Evolutionary conservation across 2,329 filamentous ascomycete genomes (phyloP), one percentile per base, ranked within the genome.

Genomic region (Ophiostoma sp.): DNA sequence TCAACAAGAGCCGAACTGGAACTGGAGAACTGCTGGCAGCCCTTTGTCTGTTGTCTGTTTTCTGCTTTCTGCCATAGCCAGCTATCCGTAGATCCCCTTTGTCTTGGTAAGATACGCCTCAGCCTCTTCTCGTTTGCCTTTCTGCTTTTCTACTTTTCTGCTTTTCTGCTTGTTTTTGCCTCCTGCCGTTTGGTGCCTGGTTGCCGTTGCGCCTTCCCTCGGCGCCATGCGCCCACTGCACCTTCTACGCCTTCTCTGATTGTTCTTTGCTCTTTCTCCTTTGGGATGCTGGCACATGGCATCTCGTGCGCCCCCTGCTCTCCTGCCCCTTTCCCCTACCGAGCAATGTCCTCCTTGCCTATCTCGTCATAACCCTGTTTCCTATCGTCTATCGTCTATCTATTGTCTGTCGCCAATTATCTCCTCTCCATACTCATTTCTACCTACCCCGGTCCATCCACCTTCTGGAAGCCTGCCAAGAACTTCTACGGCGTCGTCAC

Each of bases 91-190:
- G 35, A 48, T 33, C n/a, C 65, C 35, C 15, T 23, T 31, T 65
- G 31, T 39, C 20, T 48, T 31, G 65, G 65, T 67, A 67, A 67
- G 65, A 67, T 67, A 67, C 39, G 39, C 65, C 48, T 67, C 39
- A 67, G 65, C 65, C 39, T 44, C 23, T 44, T 44, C 10, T 31
- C 23, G 6, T 10, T 15, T 36, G n/a, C 13, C 33, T 36, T 64
- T 64, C 31, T 36, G 20, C 17, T 17, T 36, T 65, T 20, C 31
- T 17, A 7, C 27, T 10, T 41, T 41, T 13, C 39, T 41, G 39
- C 39, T 41, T 15, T 41, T 41, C 39, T 41, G 39, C 17, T 23
- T 11, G 35, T n/a, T 20, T 3, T 11, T 17, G 13, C 41, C 7
- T 44, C 13, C 20, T n/a, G 17, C 17, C 44, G 17, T 48, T 20